Percentiles rank a stretch among this genome's conserved stretches.
These are phyloP conservation scores for Solanum hybrid DNA, from an alignment of 305 asterid genomes.

Conservation along the genomic window DNA sequence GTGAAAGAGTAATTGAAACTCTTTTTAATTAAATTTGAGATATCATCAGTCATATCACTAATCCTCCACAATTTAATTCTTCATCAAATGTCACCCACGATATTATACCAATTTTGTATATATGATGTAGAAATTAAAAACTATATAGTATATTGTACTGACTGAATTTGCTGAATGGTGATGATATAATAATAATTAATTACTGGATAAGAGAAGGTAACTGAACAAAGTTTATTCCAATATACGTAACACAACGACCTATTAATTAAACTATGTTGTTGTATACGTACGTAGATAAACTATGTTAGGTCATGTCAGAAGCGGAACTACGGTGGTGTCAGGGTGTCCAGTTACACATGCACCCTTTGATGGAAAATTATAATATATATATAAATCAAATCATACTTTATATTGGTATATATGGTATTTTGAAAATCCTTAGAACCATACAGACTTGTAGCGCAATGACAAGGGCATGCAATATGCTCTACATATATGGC, in stretches of 20 bases:
- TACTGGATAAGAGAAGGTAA: neutral
- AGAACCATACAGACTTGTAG: neutral
- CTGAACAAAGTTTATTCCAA: neutral
- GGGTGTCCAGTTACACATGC: neutral
- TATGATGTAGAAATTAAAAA: too few relatives aligned
- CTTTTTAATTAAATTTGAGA: neutral
- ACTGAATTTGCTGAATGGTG: neutral
- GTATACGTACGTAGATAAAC: neutral
- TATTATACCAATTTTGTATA: neutral
- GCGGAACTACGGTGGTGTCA: too few relatives aligned
- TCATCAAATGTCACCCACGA: neutral
- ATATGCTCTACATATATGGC: neutral
- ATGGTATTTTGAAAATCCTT: too few relatives aligned
- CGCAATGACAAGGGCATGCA: neutral
- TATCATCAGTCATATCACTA: neutral
- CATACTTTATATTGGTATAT: neutral
- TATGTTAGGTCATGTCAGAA: neutral
- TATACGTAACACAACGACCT: neutral
- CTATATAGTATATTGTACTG: too few relatives aligned
- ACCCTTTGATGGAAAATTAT: too few relatives aligned
- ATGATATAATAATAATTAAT: neutral
- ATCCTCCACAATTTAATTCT: neutral
- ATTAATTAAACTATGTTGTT: neutral
- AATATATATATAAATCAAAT: too few relatives aligned
- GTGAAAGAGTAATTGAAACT: neutral